Conservation (phyloP, 2,329 filamentous ascomycete species). For the Xylaria polymorpha region DNA sequence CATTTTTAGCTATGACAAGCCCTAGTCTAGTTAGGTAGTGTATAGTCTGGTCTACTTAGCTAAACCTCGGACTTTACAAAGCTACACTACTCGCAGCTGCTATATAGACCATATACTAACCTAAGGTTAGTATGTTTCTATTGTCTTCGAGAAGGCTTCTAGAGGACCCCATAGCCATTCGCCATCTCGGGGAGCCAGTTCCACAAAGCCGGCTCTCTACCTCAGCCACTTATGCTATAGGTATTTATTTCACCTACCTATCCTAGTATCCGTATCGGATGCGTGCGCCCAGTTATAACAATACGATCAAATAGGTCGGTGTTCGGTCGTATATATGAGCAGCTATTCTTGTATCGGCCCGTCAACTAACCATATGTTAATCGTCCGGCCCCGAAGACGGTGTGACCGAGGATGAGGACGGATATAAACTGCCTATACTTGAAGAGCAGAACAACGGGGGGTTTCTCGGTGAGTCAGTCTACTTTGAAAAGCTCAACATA, state of each 20-base stretch:
- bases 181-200: slow-evolving; percentile 4
- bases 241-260: background rate
- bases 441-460: background rate
- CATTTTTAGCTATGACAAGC: slow-evolving; percentile 32
- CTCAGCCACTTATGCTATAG: background rate
- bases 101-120: background rate
- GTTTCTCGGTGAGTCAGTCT: background rate
- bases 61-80: slow-evolving; percentile 7
- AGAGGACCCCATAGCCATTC: background rate
- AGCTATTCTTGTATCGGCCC: slow-evolving; percentile 4
- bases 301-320: slow-evolving; percentile 5
- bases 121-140: background rate
- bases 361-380: slow-evolving; percentile 8
- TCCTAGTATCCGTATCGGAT: background rate
- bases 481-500: background rate
- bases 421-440: background rate
- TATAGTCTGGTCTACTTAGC: slow-evolving; percentile 6
- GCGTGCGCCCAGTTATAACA: background rate
- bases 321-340: background rate
- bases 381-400: slow-evolving; percentile 4
- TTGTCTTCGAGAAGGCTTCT: slow-evolving; percentile 23
- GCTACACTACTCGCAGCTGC: background rate
- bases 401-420: background rate
- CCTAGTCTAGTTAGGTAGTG: slow-evolving; percentile 17
- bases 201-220: slow-evolving; percentile 6